Conservation (phyloP, 169 alveolate genomes). For the Neospora caninum region DNA sequence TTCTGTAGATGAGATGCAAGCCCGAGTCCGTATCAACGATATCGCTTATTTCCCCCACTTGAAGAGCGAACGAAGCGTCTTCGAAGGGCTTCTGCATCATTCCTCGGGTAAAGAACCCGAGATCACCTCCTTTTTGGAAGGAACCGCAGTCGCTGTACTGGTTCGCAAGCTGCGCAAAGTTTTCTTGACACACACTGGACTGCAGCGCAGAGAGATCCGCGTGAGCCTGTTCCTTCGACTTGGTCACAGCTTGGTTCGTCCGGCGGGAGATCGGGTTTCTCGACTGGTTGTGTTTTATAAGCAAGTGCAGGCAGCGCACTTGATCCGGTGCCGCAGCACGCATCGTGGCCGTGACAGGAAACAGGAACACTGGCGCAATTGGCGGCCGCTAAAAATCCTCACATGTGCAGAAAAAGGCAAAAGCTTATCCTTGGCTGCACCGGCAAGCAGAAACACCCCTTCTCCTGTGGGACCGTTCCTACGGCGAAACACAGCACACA, state of each 20-base stretch:
- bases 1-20: constrained; percentile 87
- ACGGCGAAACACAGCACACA: no score
- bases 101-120: constrained; percentile 85
- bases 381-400: no score
- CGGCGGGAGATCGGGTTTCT: constrained; percentile 88
- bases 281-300: constrained; percentile 88
- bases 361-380: not conserved
- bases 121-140: constrained; percentile 88
- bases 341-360: not conserved
- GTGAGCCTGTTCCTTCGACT: constrained; percentile 87
- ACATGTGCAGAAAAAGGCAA: no score
- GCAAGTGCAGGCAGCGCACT: constrained; percentile 87
- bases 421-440: no score
- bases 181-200: constrained; percentile 2
- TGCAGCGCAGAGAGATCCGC: constrained; percentile 73
- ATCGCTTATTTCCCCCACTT: constrained; percentile 86
- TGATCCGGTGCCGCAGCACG: not conserved
- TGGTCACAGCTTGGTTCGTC: constrained; percentile 84
- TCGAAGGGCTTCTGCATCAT: constrained; percentile 88
- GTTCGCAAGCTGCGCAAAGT: constrained; percentile 78
- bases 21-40: constrained; percentile 90
- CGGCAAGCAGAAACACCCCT: no score
- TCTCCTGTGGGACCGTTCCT: no score
- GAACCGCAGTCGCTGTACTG: constrained; percentile 85
- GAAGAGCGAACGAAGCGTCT: constrained; percentile 85